These are phyloP conservation scores for Protomyces gravidus DNA, from an alignment of 1,139 yeast genomes.

Conservation along the genomic window DNA sequence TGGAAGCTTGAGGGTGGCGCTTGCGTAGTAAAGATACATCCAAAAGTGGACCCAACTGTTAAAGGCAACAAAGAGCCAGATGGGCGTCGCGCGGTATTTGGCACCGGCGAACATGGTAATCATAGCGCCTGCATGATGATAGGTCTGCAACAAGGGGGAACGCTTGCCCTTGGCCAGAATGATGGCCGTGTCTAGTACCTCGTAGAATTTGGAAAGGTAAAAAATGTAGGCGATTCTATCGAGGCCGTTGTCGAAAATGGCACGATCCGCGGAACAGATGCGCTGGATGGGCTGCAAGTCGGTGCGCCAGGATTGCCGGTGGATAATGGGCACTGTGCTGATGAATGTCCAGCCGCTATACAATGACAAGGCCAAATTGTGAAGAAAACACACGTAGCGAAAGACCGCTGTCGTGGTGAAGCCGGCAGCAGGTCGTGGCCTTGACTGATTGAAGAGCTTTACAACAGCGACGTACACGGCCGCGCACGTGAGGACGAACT, in stretches of 20 bases:
- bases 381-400: constrained; percentile 56
- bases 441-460: constrained; percentile 51
- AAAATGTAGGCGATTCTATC: constrained; percentile 63
- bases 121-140: constrained; percentile 81
- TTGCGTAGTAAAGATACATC: constrained; percentile 64
- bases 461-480: constrained; percentile 57
- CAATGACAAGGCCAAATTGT: constrained; percentile 58
- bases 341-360: constrained; percentile 70
- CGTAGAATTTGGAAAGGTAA: constrained; percentile 68
- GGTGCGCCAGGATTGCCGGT: constrained; percentile 34
- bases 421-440: constrained; percentile 53
- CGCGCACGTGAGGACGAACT: constrained; percentile 49
- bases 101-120: constrained; percentile 80
- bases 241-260: constrained; percentile 58
- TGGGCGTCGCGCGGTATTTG: constrained; percentile 67
- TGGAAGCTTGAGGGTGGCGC: constrained; percentile 57
- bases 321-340: constrained; percentile 28
- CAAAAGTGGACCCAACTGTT: constrained; percentile 71
- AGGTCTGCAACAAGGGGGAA: constrained; percentile 64
- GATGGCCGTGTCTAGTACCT: constrained; percentile 64
- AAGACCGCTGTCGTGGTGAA: constrained; percentile 50
- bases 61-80: constrained; percentile 77
- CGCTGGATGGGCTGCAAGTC: constrained; percentile 49
- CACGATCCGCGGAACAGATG: constrained; percentile 58
- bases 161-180: constrained; percentile 67